Conservation (phyloP, 1,139 yeast genomes). For the Scheffersomyces insectosa region DNA sequence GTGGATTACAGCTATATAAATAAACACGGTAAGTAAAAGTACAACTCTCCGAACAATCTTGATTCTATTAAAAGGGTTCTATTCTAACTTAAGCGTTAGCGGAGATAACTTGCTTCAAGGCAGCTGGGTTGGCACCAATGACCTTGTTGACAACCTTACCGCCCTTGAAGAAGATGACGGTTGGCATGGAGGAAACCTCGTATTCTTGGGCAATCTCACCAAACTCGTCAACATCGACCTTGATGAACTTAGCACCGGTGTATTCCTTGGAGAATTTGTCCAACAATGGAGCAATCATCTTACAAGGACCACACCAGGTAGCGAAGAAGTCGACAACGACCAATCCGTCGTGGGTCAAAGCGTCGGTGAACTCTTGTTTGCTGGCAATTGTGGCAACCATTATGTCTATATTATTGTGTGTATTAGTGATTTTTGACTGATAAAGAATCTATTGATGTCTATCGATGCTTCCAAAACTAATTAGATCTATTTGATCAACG, state of each 20-base stretch:
- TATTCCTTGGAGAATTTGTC: slow-evolving; percentile 57
- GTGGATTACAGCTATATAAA: too few relatives aligned
- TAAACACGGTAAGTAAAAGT: too few relatives aligned
- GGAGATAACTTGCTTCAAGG: slow-evolving; percentile 70
- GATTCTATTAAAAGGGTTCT: too few relatives aligned
- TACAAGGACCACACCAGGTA: slow-evolving; percentile 94
- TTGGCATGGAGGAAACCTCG: slow-evolving; percentile 87
- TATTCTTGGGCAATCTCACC: slow-evolving; percentile 72
- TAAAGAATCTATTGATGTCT: background rate
- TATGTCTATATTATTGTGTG: slow-evolving; percentile 14
- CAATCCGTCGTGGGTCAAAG: slow-evolving; percentile 54
- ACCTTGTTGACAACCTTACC: slow-evolving; percentile 74
- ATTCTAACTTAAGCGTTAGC: slow-evolving; percentile 42
- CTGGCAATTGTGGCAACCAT: slow-evolving; percentile 45
- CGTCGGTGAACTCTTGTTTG: slow-evolving; percentile 62
- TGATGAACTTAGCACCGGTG: slow-evolving; percentile 65
- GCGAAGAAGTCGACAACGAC: slow-evolving; percentile 87
- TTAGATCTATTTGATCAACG: too few relatives aligned
- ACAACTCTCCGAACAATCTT: too few relatives aligned
- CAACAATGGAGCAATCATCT: slow-evolving; percentile 76
- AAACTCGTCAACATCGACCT: slow-evolving; percentile 82
- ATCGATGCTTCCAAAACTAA: background rate
- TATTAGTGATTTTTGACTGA: background rate
- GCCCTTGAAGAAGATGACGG: slow-evolving; percentile 73
- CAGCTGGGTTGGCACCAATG: slow-evolving; percentile 86